These are phyloP conservation scores for Hirsutella thompsonii DNA, from an alignment of 2,329 filamentous ascomycete species.

Conservation along the genomic window DNA sequence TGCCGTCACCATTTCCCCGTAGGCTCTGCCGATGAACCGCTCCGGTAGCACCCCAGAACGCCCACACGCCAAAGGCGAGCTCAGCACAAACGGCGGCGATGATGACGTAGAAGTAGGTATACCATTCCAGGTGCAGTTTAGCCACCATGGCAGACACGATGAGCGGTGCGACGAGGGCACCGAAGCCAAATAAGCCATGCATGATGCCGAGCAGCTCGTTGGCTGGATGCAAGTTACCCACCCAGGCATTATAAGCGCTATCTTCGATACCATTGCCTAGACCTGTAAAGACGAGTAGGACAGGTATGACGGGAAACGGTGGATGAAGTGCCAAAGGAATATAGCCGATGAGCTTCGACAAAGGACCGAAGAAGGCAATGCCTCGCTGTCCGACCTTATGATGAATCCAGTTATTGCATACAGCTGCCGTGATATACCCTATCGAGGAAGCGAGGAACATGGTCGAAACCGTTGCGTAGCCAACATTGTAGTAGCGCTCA, in stretches of 20 bases:
- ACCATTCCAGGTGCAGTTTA: conserved; percentile 50
- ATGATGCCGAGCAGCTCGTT: conserved; percentile 65
- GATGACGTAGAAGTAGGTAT: conserved; percentile 66
- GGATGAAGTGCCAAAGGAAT: conserved; percentile 53
- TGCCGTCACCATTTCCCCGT: conserved; percentile 10
- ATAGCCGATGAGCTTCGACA: conserved; percentile 52
- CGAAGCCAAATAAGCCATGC: conserved; percentile 60
- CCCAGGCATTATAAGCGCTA: conserved; percentile 44
- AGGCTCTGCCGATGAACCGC: conserved; percentile 31
- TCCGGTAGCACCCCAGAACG: conserved; percentile 54
- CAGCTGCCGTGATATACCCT: conserved; percentile 49
- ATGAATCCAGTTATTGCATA: conserved; percentile 42
- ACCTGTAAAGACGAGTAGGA: conserved; percentile 52
- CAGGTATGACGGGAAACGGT: conserved; percentile 52
- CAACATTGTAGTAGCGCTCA: conserved; percentile 42
- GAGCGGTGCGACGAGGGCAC: conserved; percentile 55
- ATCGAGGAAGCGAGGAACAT: conserved; percentile 53
- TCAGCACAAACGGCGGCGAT: conserved; percentile 45
- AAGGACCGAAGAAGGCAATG: conserved; percentile 51
- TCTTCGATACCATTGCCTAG: conserved; percentile 61
- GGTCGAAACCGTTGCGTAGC: conserved; percentile 49
- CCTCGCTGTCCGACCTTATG: conserved; percentile 33
- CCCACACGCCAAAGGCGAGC: conserved; percentile 31
- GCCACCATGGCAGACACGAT: conserved; percentile 64
- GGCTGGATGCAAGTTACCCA: conserved; percentile 58